Evolutionary conservation across 306 rosid species (phyloP), one percentile per base, ranked within the genome.

Genomic region (Albizia julibrissin): DNA sequence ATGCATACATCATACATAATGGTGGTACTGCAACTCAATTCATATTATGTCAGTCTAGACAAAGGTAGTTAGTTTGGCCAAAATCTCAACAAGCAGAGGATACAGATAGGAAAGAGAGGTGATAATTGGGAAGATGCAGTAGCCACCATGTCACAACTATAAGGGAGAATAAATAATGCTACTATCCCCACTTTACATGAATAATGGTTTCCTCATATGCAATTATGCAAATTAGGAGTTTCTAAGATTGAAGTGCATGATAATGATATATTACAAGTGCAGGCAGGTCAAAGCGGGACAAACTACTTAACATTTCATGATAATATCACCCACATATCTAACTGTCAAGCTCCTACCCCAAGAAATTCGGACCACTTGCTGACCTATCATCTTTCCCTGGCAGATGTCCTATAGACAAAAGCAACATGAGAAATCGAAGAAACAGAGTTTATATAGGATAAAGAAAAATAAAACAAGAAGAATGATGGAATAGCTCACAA

Each of bases 361-460:
- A 64, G 98, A 88, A 82, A 93, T 72, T 71, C 92, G 97, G 69
- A 91, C 87, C 73, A 87, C 87, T 89, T 92, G 97, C 62, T 92
- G 96, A 70, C 98, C 97, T 42, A 94, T 87, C 84, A 89, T 79
- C 87, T 85, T 92, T 89, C 94, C 98, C 72, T 91, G 97, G 97
- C 97, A 76, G 92, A 89, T 74, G 89, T 82, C 90, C 98, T 94
- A 79, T 74, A 87, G 34, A 79, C 42, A 83, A 14, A 67, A 75
- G 13, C 64, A 13, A 71, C 21, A 43, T 56, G 24, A 76, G 74
- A 64, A 77, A 77, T 82, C 78, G 44, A 79, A 69, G 65, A 61
- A 34, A 61, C 19, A 33, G 69, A 10, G 12, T 64, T 78, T 26
- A 67, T 15, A 79, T 29, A 82, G 27, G 74, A 69, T 24, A 81